Evolutionary conservation across 345 rosid genomes (phyloP).

Genomic region (Cardamine chenopodiifolia): DNA sequence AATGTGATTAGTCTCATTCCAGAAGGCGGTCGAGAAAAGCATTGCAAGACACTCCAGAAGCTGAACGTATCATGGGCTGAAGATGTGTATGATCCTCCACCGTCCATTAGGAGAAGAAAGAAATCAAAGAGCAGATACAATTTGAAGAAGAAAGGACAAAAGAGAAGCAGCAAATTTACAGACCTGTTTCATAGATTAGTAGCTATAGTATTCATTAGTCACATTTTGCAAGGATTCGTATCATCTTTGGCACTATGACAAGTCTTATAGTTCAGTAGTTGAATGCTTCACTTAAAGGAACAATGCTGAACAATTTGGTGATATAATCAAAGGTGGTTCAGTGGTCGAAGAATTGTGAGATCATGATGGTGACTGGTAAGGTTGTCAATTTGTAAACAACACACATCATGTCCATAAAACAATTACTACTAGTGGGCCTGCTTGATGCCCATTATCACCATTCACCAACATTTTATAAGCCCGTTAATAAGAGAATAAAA

Average conservation of each 20-base stretch:
- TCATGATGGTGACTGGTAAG: no score
- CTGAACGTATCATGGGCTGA: slow-evolving; percentile 80
- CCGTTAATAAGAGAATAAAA: background rate
- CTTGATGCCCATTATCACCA: background rate
- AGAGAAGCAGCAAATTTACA: slow-evolving; percentile 49
- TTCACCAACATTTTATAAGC: no score
- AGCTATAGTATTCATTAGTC: background rate
- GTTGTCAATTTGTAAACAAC: background rate
- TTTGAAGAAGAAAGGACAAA: slow-evolving; percentile 69
- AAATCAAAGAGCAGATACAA: slow-evolving; percentile 56
- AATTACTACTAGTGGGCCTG: background rate
- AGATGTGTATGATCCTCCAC: slow-evolving; percentile 88
- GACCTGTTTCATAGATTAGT: background rate
- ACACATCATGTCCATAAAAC: background rate
- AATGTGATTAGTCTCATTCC: slow-evolving; percentile 52
- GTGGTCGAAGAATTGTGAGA: no score
- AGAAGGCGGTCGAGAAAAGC: slow-evolving; percentile 83
- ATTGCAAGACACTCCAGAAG: slow-evolving; percentile 49
- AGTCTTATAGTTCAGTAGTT: background rate
- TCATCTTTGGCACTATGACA: background rate
- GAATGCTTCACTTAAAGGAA: no score
- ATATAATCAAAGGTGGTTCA: background rate
- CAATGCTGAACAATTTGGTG: background rate
- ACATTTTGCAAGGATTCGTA: background rate
- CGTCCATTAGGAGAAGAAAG: slow-evolving; percentile 59